A percentile compares a stretch with the other conserved stretches of the same genome.
These are phyloP conservation scores for Xylaria sp. DNA, from an alignment of 2,329 filamentous ascomycete species.

Conservation along the genomic window DNA sequence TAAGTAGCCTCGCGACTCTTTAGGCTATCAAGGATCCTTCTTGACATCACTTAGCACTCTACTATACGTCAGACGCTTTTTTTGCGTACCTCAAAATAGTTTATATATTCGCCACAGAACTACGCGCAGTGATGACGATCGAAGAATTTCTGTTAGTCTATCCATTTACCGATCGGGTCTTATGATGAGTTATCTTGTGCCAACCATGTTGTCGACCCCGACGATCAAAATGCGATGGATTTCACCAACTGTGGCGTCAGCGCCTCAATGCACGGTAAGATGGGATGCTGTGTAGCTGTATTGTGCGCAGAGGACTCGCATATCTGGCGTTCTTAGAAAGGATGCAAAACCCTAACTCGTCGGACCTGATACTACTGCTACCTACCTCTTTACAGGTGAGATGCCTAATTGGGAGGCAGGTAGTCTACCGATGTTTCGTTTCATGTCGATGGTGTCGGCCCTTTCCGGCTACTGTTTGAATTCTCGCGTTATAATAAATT, in stretches of 20 bases:
- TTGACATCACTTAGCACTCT: constrained; percentile 5
- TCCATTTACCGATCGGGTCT: background rate
- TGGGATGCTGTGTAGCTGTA: background rate
- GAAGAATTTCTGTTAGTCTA: background rate
- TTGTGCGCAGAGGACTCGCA: background rate
- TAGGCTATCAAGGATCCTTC: constrained; percentile 7
- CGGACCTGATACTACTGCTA: background rate
- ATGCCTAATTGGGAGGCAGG: constrained; percentile 15
- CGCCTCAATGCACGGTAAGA: background rate
- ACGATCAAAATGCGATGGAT: background rate
- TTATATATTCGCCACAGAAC: background rate
- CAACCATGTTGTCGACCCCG: background rate
- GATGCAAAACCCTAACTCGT: background rate
- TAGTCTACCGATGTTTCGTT: constrained; percentile 17
- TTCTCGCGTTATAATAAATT: background rate
- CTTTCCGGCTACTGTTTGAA: background rate
- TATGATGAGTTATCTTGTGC: background rate
- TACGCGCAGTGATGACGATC: background rate
- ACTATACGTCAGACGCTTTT: background rate
- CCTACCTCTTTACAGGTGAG: background rate
- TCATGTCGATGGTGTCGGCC: constrained; percentile 17
- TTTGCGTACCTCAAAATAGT: background rate
- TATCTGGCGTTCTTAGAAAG: background rate
- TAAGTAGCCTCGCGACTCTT: background rate
- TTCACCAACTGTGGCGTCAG: background rate